Percentiles rank a stretch among this genome's conserved stretches.
Evolutionary conservation across 768 basidiomycete genomes (phyloP).

Genomic region (Pleurotus platypus): DNA sequence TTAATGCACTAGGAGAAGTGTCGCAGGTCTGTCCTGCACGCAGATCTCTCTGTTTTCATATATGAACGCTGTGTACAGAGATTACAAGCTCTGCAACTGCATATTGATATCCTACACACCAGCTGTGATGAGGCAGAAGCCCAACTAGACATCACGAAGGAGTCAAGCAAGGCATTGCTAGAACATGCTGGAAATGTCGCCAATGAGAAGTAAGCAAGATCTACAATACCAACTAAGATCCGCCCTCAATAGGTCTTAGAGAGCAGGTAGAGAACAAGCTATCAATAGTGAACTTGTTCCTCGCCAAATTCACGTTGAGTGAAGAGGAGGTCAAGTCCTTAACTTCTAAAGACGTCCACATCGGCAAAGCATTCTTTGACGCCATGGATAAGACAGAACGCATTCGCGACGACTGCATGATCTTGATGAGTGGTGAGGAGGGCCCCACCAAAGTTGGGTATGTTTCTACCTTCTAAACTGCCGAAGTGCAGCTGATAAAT

Average conservation of each 20-base stretch:
- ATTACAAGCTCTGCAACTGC: constrained; percentile 72
- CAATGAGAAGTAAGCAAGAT: constrained; percentile 57
- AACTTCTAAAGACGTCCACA: constrained; percentile 72
- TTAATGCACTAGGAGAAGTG: constrained; percentile 83
- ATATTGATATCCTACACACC: constrained; percentile 75
- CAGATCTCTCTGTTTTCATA: background rate
- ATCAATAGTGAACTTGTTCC: constrained; percentile 74
- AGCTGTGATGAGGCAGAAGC: constrained; percentile 83
- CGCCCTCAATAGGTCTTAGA: constrained; percentile 29
- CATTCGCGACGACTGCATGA: constrained; percentile 81
- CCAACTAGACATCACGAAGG: constrained; percentile 70
- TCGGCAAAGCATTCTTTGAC: constrained; percentile 72
- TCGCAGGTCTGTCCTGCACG: constrained; percentile 68
- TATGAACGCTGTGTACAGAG: constrained; percentile 48
- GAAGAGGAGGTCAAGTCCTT: constrained; percentile 72
- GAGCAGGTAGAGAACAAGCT: constrained; percentile 68
- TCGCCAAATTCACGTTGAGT: constrained; percentile 80
- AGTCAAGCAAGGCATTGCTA: constrained; percentile 73
- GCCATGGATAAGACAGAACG: constrained; percentile 84
- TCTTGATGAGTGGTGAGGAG: constrained; percentile 83
- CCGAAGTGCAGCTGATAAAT: background rate
- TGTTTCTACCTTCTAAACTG: constrained; percentile 11
- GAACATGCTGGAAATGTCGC: constrained; percentile 79
- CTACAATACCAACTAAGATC: background rate
- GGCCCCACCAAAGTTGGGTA: constrained; percentile 77